These are phyloP conservation scores for Saturnispora diversa DNA, from an alignment of 805 yeast species.

Conservation along the genomic window DNA sequence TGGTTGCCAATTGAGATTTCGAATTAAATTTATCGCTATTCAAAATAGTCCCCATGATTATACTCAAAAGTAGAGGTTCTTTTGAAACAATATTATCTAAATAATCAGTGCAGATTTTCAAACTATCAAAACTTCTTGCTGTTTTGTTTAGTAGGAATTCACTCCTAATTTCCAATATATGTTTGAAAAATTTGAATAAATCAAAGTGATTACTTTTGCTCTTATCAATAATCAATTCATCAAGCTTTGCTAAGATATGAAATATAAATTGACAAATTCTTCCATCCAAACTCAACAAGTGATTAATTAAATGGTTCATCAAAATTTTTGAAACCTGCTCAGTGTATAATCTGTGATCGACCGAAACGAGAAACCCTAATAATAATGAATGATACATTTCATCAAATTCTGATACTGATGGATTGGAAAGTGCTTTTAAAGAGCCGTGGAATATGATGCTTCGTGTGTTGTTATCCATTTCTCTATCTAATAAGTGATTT, in stretches of 20 bases:
- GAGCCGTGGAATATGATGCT: background rate
- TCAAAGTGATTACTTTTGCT: slow-evolving; percentile 9
- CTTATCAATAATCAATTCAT: slow-evolving; percentile 4
- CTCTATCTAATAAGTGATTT: background rate
- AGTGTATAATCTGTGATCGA: slow-evolving; percentile 5
- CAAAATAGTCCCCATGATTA: slow-evolving; percentile 16
- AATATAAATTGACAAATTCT: slow-evolving; percentile 9
- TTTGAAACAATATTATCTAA: slow-evolving; percentile 12
- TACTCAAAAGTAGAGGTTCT: slow-evolving; percentile 12
- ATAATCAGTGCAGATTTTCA: slow-evolving; percentile 14
- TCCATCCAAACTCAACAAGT: slow-evolving; percentile 8
- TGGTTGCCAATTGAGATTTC: slow-evolving; percentile 10
- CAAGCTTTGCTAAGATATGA: slow-evolving; percentile 9
- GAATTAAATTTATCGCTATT: slow-evolving; percentile 1
- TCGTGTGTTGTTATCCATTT: background rate
- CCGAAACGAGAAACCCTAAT: slow-evolving; percentile 11
- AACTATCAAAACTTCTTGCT: slow-evolving; percentile 9
- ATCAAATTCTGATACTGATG: background rate
- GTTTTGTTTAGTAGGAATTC: slow-evolving; percentile 5
- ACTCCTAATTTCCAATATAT: slow-evolving; percentile 11
- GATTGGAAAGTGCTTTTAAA: background rate
- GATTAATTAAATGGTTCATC: slow-evolving; percentile 2
- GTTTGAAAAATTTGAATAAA: slow-evolving; percentile 8
- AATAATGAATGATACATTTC: slow-evolving; percentile 9
- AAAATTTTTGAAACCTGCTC: slow-evolving; percentile 1